A percentile compares a stretch with the other conserved stretches of the same genome.
Conservation (phyloP, 1,284 basidiomycete species). For the Xerocomus nothofagi region DNA sequence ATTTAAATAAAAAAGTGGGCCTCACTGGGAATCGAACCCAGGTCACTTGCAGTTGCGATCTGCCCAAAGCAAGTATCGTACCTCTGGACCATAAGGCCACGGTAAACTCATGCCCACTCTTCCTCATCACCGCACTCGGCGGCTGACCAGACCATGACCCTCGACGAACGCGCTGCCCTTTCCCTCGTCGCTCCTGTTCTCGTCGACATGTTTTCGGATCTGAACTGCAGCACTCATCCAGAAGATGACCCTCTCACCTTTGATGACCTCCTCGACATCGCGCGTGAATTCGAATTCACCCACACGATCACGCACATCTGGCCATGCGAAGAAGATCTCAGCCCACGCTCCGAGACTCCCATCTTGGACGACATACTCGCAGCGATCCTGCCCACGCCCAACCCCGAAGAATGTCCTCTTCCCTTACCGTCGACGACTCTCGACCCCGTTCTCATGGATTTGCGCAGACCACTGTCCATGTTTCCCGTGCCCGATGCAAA, state of each 20-base stretch:
- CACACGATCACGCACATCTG: slow-evolving; percentile 23
- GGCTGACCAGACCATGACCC: slow-evolving; percentile 25
- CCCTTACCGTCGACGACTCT: neutral
- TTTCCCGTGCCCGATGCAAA: neutral
- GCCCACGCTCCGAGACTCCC: slow-evolving; percentile 9
- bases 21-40: slow-evolving; percentile 52
- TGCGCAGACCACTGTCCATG: neutral
- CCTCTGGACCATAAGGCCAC: slow-evolving; percentile 48
- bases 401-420: slow-evolving; percentile 7
- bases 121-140: rapidly evolving
- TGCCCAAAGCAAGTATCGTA: slow-evolving; percentile 54
- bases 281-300: slow-evolving; percentile 32
- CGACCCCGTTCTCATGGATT: neutral
- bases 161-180: neutral
- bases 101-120: too few species aligned
- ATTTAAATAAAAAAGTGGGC: slow-evolving; percentile 28
- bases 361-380: slow-evolving; percentile 27
- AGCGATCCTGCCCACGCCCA: slow-evolving; percentile 5
- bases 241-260: slow-evolving; percentile 18
- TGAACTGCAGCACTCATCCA: neutral
- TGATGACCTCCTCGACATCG: slow-evolving; percentile 33
- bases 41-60: slow-evolving; percentile 44
- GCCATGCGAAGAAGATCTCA: slow-evolving; percentile 24
- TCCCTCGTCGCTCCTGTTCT: too few species aligned
- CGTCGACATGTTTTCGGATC: slow-evolving; percentile 29